A percentile compares a stretch with the other conserved stretches of the same genome.
phyloP scores from a whole-genome alignment of 805 yeast species.

The Candida coleopterorum region DNA sequence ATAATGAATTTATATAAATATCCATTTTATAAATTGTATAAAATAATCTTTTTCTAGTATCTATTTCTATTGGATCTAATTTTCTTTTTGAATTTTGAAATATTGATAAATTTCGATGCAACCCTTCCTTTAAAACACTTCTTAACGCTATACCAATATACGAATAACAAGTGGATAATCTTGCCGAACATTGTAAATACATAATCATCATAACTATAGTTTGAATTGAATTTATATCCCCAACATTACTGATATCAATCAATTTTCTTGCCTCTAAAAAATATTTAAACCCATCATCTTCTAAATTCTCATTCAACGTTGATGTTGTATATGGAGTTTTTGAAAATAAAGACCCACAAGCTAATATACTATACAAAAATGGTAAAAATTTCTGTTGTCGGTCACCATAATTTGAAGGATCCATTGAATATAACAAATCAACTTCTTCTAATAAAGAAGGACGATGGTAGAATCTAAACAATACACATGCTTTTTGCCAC shows the following conservation, averaged over 20 bases:
- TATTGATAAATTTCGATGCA: constrained; percentile 63
- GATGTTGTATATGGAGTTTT: constrained; percentile 28
- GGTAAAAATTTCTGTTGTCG: constrained; percentile 75
- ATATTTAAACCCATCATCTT: constrained; percentile 76
- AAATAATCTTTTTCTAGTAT: constrained; percentile 77
- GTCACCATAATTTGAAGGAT: constrained; percentile 66
- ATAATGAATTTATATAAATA: constrained; percentile 77
- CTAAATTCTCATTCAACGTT: constrained; percentile 36
- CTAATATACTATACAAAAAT: constrained; percentile 78
- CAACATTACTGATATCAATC: constrained; percentile 78
- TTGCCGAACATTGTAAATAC: constrained; percentile 83
- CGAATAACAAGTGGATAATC: constrained; percentile 81
- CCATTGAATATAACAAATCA: constrained; percentile 70
- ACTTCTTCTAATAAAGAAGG: constrained; percentile 74
- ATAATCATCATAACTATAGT: constrained; percentile 82
- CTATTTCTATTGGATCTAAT: constrained; percentile 72
- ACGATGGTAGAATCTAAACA: constrained; percentile 80
- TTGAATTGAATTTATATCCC: constrained; percentile 78
- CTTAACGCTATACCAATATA: constrained; percentile 85
- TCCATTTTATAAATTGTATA: constrained; percentile 92
- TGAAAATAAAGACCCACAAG: constrained; percentile 78
- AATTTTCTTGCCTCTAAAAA: constrained; percentile 76
- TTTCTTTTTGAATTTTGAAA: constrained; percentile 45
- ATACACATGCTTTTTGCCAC: constrained; percentile 82
- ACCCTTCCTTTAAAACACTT: constrained; percentile 76